Evolutionary conservation across 2,329 filamentous ascomycete genomes (phyloP).

Genomic region (Sporothrix brasiliensis): DNA sequence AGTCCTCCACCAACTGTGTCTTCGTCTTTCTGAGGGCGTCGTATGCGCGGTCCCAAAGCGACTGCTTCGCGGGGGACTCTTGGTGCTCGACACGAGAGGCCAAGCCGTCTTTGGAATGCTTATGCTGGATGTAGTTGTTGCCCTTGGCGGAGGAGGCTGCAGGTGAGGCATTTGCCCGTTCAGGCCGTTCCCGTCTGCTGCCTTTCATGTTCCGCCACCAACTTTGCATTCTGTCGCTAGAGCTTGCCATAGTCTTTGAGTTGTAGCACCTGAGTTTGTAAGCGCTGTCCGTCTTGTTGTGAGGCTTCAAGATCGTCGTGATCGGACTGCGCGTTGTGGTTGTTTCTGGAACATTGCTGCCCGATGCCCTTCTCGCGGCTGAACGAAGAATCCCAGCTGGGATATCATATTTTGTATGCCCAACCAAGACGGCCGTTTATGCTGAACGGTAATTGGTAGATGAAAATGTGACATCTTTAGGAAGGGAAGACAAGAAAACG

Average conservation of each 20-base stretch:
- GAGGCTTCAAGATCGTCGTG: not conserved
- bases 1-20: constrained; percentile 36
- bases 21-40: constrained; percentile 37
- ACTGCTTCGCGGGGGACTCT: constrained; percentile 25
- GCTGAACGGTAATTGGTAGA: not conserved
- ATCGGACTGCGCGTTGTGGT: not conserved
- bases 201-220: constrained; percentile 8
- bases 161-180: not conserved
- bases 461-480: not conserved
- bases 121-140: constrained; percentile 19
- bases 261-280: not conserved
- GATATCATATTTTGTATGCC: not conserved
- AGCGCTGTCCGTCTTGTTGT: not conserved
- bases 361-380: not conserved
- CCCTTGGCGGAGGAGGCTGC: constrained; percentile 11
- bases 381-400: not conserved
- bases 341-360: not conserved
- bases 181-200: not conserved
- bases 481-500: no score
- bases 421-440: not conserved
- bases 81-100: not conserved
- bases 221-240: not conserved
- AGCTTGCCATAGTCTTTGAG: constrained; percentile 1
- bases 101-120: constrained; percentile 10
- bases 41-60: constrained; percentile 41